phyloP scores from a whole-genome alignment of 306 rosid species.

The Dryas octopetala region DNA sequence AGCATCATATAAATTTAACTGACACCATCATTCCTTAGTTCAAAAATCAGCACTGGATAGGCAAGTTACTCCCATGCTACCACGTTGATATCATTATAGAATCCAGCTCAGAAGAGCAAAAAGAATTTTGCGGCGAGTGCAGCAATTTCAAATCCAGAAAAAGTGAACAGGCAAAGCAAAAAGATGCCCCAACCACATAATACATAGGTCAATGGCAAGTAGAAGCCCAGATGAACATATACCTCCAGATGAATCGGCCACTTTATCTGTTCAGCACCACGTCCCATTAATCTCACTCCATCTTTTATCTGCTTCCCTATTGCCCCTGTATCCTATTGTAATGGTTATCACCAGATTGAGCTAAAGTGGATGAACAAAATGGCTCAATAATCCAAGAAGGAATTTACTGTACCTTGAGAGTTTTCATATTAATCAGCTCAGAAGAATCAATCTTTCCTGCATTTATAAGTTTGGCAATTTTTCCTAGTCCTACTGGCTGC shows the following conservation, averaged over 20 bases:
- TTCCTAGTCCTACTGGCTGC: conserved; percentile 94
- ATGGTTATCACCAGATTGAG: conserved; percentile 31
- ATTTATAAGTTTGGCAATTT: conserved; percentile 76
- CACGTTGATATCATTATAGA: not conserved
- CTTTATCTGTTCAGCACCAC: conserved; percentile 81
- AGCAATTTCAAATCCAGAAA: conserved; percentile 8
- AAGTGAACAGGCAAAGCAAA: conserved; percentile 8
- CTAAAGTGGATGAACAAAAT: conserved; percentile 24
- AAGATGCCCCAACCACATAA: conserved; percentile 3
- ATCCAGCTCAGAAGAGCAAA: conserved; percentile 3
- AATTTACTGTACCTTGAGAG: conserved; percentile 68
- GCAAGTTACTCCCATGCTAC: not conserved
- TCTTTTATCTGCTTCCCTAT: conserved; percentile 89
- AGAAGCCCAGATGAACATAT: conserved; percentile 20
- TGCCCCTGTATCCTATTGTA: conserved; percentile 77
- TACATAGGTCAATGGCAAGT: conserved; percentile 9
- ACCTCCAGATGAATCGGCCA: conserved; percentile 99
- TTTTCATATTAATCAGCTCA: conserved; percentile 88
- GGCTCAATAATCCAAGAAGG: conserved; percentile 24
- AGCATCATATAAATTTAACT: not conserved
- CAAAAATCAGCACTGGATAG: not conserved
- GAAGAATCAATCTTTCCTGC: conserved; percentile 90
- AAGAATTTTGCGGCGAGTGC: conserved; percentile 10
- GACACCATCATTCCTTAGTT: not conserved
- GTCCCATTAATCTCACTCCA: conserved; percentile 96